Conservation (phyloP, 345 rosid species). For the Reutealis trisperma region DNA sequence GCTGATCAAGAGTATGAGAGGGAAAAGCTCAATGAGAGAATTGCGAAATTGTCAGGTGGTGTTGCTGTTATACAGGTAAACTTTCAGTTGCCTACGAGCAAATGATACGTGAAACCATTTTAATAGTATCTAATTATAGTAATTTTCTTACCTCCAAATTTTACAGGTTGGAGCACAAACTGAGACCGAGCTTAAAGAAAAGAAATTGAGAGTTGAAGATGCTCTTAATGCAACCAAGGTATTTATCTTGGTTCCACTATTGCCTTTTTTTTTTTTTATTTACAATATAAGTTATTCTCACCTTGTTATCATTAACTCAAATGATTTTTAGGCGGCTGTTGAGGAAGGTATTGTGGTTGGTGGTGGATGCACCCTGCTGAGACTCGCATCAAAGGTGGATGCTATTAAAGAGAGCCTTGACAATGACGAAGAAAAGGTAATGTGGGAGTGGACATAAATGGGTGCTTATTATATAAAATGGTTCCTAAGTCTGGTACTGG, state of each 20-base stretch:
- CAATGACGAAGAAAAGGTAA: slow-evolving; percentile 90
- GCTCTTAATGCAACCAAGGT: slow-evolving; percentile 99
- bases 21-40: slow-evolving; percentile 93
- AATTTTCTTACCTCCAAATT: not conserved
- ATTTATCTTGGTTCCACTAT: not conserved
- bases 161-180: slow-evolving; percentile 42
- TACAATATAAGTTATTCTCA: not conserved
- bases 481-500: not conserved
- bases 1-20: slow-evolving; percentile 94
- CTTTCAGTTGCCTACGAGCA: not conserved
- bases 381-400: slow-evolving; percentile 35
- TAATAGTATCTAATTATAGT: too few species aligned
- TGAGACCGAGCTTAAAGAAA: slow-evolving; percentile 73
- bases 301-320: not conserved
- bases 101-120: not conserved
- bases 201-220: slow-evolving; percentile 96
- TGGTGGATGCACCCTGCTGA: slow-evolving; percentile 58
- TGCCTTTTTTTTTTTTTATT: not conserved
- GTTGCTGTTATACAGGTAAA: slow-evolving; percentile 39
- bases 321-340: slow-evolving; percentile 35
- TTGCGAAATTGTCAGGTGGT: slow-evolving; percentile 63
- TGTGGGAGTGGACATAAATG: not conserved
- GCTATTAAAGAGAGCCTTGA: slow-evolving; percentile 62
- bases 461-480: not conserved
- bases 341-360: slow-evolving; percentile 63